A percentile compares a stretch with the other conserved stretches of the same genome.
These are phyloP conservation scores for Euclidium syriacum DNA, from an alignment of 345 rosid genomes.

Conservation along the genomic window DNA sequence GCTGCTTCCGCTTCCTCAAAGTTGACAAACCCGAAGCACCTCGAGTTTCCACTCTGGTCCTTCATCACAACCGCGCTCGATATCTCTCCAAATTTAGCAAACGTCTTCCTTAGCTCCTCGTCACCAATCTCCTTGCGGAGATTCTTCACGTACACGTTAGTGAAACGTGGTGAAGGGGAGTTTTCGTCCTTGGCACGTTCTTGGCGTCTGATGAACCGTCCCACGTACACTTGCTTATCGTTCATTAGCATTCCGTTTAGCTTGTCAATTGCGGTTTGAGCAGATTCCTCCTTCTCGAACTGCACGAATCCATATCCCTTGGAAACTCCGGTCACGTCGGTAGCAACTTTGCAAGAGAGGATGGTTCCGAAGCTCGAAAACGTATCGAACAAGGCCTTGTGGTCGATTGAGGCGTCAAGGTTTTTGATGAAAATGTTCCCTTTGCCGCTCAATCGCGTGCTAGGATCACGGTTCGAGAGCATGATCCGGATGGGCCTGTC, in stretches of 20 bases:
- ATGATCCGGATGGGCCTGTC: slow-evolving; percentile 61
- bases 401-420: slow-evolving; percentile 45
- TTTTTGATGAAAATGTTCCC: slow-evolving; percentile 68
- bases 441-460: slow-evolving; percentile 48
- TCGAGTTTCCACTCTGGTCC: slow-evolving; percentile 47
- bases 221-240: slow-evolving; percentile 52
- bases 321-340: slow-evolving; percentile 41
- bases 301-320: slow-evolving; percentile 60
- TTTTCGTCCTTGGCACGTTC: slow-evolving; percentile 35
- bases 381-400: slow-evolving; percentile 49
- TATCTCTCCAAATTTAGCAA: slow-evolving; percentile 43
- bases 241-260: slow-evolving; percentile 60
- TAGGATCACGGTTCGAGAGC: slow-evolving; percentile 67
- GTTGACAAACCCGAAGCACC: slow-evolving; percentile 69
- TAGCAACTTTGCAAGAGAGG: slow-evolving; percentile 58
- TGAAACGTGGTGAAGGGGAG: slow-evolving; percentile 37
- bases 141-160: slow-evolving; percentile 57
- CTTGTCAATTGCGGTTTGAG: slow-evolving; percentile 42
- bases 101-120: slow-evolving; percentile 48
- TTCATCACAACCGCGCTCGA: slow-evolving; percentile 54
- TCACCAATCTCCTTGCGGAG: slow-evolving; percentile 43
- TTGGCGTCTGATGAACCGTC: slow-evolving; percentile 44
- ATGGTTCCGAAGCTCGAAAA: slow-evolving; percentile 50
- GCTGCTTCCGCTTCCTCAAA: slow-evolving; percentile 49
- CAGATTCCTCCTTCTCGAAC: slow-evolving; percentile 55